phyloP scores from a whole-genome alignment of 495 filamentous ascomycete species.

The Tuber melanosporum region DNA sequence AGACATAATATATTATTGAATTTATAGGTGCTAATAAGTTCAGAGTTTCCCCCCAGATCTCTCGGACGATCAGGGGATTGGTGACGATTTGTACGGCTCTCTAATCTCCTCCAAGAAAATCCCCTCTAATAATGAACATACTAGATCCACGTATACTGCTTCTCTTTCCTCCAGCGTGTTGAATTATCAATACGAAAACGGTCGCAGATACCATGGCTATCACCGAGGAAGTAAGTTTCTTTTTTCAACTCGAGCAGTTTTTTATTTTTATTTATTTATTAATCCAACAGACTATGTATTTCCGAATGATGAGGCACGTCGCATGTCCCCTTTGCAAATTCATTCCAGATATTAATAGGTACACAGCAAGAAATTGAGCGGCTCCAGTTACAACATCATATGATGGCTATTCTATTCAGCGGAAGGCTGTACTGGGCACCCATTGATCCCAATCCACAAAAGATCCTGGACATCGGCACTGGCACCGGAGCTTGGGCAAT shows the following conservation, averaged over 20 bases:
- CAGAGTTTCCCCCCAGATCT: neutral
- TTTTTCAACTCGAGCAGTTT: neutral
- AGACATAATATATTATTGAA: neutral
- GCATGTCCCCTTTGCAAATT: neutral
- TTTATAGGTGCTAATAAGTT: neutral
- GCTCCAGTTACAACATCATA: conserved; percentile 47
- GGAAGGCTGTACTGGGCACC: conserved; percentile 54
- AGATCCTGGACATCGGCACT: conserved; percentile 55
- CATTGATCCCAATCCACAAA: conserved; percentile 47
- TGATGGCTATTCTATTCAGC: conserved; percentile 49
- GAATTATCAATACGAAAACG: conserved; percentile 25
- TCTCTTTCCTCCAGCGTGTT: conserved; percentile 14
- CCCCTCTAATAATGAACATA: neutral
- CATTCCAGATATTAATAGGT: neutral
- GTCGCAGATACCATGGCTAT: conserved; percentile 57
- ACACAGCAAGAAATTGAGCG: conserved; percentile 13
- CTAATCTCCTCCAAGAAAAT: neutral
- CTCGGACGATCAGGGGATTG: conserved; percentile 9
- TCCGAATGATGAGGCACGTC: conserved; percentile 21
- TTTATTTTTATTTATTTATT: neutral
- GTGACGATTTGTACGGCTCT: conserved; percentile 9
- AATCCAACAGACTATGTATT: conserved; percentile 15
- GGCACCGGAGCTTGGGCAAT: conserved; percentile 59
- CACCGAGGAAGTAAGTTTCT: conserved; percentile 44
- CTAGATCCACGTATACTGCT: conserved; percentile 12